Percentiles rank a stretch among this genome's conserved stretches.
These are phyloP conservation scores for Globisporangium iwayamae DNA, from an alignment of 352 stramenopile genomes.

Conservation along the genomic window DNA sequence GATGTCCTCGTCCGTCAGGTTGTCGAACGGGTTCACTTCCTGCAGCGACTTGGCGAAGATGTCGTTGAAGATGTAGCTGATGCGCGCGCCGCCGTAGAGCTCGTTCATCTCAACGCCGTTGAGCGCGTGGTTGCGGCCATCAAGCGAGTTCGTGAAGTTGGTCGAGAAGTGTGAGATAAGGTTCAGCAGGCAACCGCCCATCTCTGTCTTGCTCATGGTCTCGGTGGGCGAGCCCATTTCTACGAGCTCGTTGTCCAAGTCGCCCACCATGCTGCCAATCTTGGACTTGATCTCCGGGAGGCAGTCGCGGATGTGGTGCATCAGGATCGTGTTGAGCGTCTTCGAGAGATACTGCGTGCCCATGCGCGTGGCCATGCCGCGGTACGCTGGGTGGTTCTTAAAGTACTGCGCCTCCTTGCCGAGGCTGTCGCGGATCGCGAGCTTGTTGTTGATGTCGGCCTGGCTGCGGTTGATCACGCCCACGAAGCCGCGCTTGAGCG, in stretches of 20 bases:
- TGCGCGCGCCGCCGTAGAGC: slow-evolving; percentile 95
- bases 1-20: slow-evolving; percentile 98
- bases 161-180: slow-evolving; percentile 92
- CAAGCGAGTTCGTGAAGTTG: slow-evolving; percentile 89
- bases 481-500: slow-evolving; percentile 97
- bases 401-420: slow-evolving; percentile 98
- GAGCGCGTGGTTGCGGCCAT: slow-evolving; percentile 79
- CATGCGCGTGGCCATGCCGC: slow-evolving; percentile 90
- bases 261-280: slow-evolving; percentile 93
- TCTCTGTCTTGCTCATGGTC: slow-evolving; percentile 82
- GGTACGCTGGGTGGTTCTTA: slow-evolving; percentile 95
- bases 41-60: slow-evolving; percentile 90
- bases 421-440: slow-evolving; percentile 93
- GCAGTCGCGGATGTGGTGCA: slow-evolving; percentile 99
- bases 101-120: slow-evolving; percentile 86
- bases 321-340: slow-evolving; percentile 98
- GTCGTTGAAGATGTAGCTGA: slow-evolving; percentile 99
- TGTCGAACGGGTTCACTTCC: slow-evolving; percentile 95
- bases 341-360: slow-evolving; percentile 96
- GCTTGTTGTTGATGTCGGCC: slow-evolving; percentile 96
- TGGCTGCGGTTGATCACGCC: slow-evolving; percentile 99
- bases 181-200: slow-evolving; percentile 93
- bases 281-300: slow-evolving; percentile 98
- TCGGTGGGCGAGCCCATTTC: slow-evolving; percentile 92
- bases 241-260: slow-evolving; percentile 94